These are phyloP conservation scores for Sporopachydermia quercuum DNA, from an alignment of 805 yeast genomes.

Conservation along the genomic window DNA sequence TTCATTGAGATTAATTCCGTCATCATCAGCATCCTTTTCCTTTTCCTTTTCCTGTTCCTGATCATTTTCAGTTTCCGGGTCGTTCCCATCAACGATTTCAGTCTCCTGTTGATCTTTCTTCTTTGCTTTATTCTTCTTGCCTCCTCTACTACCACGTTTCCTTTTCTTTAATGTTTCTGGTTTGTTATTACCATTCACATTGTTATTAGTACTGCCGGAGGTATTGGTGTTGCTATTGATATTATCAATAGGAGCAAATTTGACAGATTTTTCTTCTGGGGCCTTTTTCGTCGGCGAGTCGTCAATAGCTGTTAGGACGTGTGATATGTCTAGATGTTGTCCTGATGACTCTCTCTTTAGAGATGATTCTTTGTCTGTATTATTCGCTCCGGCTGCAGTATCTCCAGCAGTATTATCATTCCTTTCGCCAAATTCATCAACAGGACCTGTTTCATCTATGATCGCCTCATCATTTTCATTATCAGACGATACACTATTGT, in stretches of 20 bases:
- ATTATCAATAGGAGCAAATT: not conserved
- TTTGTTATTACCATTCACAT: conserved; percentile 12
- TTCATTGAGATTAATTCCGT: conserved; percentile 3
- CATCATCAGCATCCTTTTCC: conserved; percentile 6
- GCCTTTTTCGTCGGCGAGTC: not conserved
- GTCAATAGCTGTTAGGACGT: too few species aligned
- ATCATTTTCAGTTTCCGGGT: not conserved
- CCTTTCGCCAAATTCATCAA: too few species aligned
- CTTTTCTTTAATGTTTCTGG: conserved; percentile 32
- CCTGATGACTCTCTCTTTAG: too few species aligned
- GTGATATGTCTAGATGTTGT: too few species aligned
- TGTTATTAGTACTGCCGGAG: conserved; percentile 16
- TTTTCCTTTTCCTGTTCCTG: not conserved
- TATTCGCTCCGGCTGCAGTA: too few species aligned
- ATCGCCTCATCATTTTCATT: too few species aligned
- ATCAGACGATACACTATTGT: too few species aligned
- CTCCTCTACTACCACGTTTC: conserved; percentile 80
- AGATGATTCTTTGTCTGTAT: too few species aligned
- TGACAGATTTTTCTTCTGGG: conserved; percentile 1
- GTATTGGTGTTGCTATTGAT: conserved; percentile 6
- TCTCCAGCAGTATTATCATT: too few species aligned
- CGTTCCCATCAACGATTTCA: not conserved
- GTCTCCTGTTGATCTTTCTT: not conserved
- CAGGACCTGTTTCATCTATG: too few species aligned
- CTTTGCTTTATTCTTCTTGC: conserved; percentile 36